phyloP scores from a whole-genome alignment of 331 rosid species.

The Erythrophleum ivorense region DNA sequence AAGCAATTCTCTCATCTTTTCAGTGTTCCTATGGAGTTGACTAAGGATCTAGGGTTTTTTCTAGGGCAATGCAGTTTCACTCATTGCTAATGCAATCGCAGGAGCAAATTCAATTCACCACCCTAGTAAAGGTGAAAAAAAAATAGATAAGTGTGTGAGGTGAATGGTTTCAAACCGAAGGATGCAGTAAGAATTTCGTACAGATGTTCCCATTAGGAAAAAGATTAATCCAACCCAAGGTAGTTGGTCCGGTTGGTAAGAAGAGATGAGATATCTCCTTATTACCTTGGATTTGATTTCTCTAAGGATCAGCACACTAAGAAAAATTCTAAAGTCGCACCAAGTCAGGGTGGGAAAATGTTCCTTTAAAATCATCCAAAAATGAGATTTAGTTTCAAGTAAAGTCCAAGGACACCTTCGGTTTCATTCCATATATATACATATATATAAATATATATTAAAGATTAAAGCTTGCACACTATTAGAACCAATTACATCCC shows the following conservation, averaged over 20 bases:
- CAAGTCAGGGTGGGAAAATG: too few species aligned
- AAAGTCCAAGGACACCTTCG: too few species aligned
- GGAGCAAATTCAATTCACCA: not conserved
- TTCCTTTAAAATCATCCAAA: too few species aligned
- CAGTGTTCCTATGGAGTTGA: not conserved
- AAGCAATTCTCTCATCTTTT: not conserved
- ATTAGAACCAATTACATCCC: not conserved
- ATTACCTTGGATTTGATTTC: too few species aligned
- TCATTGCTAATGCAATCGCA: not conserved
- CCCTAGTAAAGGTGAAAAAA: not conserved
- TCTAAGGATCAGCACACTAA: too few species aligned
- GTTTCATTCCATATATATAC: too few species aligned
- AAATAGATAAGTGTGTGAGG: not conserved
- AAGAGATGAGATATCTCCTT: too few species aligned
- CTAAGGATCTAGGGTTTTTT: not conserved
- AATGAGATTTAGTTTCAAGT: too few species aligned
- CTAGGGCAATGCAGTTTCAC: not conserved
- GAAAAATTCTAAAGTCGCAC: too few species aligned
- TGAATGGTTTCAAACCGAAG: not conserved
- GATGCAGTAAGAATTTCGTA: not conserved
- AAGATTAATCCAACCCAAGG: not conserved
- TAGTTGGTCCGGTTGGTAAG: too few species aligned
- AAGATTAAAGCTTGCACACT: not conserved
- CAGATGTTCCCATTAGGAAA: not conserved
- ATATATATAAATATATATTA: too few species aligned